A percentile compares a stretch with the other conserved stretches of the same genome.
phyloP scores from a whole-genome alignment of 2,329 filamentous ascomycete species.

The Colletotrichum sp. region DNA sequence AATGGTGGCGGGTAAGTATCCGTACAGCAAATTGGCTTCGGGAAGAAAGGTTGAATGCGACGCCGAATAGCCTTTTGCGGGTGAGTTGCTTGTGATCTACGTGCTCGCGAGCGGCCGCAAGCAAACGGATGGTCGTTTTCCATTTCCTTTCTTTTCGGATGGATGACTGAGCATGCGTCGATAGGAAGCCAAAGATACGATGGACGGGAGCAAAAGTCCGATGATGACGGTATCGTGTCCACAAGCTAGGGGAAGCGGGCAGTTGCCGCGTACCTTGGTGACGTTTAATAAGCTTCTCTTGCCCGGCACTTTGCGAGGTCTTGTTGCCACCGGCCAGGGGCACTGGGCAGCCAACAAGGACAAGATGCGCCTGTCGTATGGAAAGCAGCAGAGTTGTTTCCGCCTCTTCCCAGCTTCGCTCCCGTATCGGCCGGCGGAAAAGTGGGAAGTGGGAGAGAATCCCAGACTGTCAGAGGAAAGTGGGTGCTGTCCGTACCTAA shows the following conservation, averaged over 20 bases:
- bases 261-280: not conserved
- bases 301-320: not conserved
- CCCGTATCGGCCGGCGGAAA: not conserved
- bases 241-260: not conserved
- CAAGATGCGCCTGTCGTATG: not conserved
- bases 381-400: not conserved
- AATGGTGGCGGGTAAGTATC: not conserved
- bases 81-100: not conserved
- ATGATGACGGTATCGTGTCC: not conserved
- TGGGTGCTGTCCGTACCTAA: not conserved
- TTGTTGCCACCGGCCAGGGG: not conserved
- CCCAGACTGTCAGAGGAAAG: not conserved
- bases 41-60: not conserved
- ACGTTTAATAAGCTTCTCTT: not conserved
- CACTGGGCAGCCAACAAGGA: not conserved
- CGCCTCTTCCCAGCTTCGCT: not conserved
- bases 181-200: not conserved
- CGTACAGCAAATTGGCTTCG: slow-evolving; percentile 1
- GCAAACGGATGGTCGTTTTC: not conserved
- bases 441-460: not conserved
- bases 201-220: not conserved
- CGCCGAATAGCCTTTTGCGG: not conserved
- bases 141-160: not conserved
- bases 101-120: not conserved
- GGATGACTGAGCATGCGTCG: not conserved